A percentile compares a stretch with the other conserved stretches of the same genome.
Evolutionary conservation across 805 yeast species (phyloP).

Genomic region (Kluyveromyces siamensis): DNA sequence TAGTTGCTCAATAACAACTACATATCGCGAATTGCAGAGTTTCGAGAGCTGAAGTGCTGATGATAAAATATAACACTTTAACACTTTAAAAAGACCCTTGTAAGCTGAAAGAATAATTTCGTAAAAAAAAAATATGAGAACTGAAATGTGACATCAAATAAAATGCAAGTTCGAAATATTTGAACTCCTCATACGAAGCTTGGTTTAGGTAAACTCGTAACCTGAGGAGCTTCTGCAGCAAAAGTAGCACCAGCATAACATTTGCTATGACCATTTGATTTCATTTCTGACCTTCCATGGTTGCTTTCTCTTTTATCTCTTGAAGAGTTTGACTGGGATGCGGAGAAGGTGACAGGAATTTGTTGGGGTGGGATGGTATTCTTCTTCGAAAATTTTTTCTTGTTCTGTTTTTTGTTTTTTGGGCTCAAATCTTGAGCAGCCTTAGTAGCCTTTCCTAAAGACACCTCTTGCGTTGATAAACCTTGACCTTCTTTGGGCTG

Average conservation of each 20-base stretch:
- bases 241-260: conserved; percentile 30
- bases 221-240: conserved; percentile 25
- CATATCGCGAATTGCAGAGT: background rate
- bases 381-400: background rate
- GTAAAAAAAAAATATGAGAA: background rate
- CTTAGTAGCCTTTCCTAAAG: background rate
- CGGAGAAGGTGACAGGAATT: background rate
- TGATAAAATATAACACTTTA: background rate
- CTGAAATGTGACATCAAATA: background rate
- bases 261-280: conserved; percentile 1
- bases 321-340: background rate
- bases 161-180: background rate
- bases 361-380: conserved; percentile 1
- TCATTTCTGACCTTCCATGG: conserved; percentile 1
- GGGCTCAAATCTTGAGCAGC: background rate
- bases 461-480: background rate
- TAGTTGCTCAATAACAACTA: background rate
- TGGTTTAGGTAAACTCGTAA: conserved; percentile 27
- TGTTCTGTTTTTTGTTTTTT: background rate
- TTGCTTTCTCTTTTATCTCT: background rate
- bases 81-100: background rate
- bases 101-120: background rate
- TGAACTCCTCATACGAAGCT: conserved; percentile 19
- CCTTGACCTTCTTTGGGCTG: background rate
- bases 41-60: background rate